Evolutionary conservation across 495 filamentous ascomycete genomes (phyloP), one percentile per base, ranked within the genome.

Genomic region (Podospora comata): DNA sequence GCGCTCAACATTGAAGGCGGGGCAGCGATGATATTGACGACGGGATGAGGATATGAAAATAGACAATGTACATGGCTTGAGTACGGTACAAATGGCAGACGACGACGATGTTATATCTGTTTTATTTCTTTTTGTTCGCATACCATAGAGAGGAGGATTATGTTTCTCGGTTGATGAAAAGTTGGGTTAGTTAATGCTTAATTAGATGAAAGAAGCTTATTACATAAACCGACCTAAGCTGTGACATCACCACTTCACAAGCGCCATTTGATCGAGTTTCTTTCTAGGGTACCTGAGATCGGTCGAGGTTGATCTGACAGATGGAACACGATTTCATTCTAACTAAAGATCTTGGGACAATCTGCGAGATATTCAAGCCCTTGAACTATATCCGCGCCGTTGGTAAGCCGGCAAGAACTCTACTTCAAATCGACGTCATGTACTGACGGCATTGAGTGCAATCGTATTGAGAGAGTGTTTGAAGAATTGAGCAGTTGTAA

Each of bases 31-130:
- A 19, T 20, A 20, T 58, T 58, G 56, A 27, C 0, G n/a, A 58
- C 23, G 9, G 56, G n/a, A 58, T 20, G 23, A 20, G n/a, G 18
- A 19, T 13, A 15, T 20, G 56, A 58, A 58, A 58, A 58, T 79
- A 60, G 81, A 82, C 66, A 79, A 78, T 32, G 59, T 48, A 16
- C 15, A 48, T 48, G 39, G 7, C 39, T 11, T 11, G 9, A 2
- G 0, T 48, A 48, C 13, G 39, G 39, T 48, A 16, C 2, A 13
- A 11, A 48, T 16, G 39, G 2, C 7, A 3, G 9, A 48, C 15
- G 39, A 16, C 5, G 39, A 16, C 39, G 39, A 16, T 48, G 39
- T 48, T 1, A 0, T 48, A 39, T 39, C 34, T 48, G 9, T 48
- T 48, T 48, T 11, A 18, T 48, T 48, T 13, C 13, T 13, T 48